These are phyloP conservation scores for Gentiana straminea DNA, from an alignment of 257 asterid species.

Conservation along the genomic window DNA sequence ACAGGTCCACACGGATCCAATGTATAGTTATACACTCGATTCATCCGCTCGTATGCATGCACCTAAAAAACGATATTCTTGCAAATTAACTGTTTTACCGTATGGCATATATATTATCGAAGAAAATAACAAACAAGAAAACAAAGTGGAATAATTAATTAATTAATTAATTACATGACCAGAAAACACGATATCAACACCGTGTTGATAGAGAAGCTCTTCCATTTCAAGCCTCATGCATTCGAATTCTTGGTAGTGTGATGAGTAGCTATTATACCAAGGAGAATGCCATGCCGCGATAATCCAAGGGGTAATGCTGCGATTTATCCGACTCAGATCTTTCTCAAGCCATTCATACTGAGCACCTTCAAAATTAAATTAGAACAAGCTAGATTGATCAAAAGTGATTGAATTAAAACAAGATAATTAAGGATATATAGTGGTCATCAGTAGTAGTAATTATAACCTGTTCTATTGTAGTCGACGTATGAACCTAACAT, in stretches of 20 bases:
- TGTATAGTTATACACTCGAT: slow-evolving; percentile 64
- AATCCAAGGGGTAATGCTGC: slow-evolving; percentile 63
- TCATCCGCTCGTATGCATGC: slow-evolving; percentile 80
- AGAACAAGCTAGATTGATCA: background rate
- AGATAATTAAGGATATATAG: no score
- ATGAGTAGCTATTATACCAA: slow-evolving; percentile 79
- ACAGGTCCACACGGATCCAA: slow-evolving; percentile 77
- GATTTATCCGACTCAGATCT: slow-evolving; percentile 47
- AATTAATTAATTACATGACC: slow-evolving; percentile 58
- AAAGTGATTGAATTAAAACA: background rate
- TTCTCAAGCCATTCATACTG: slow-evolving; percentile 70
- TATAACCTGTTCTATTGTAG: slow-evolving; percentile 55
- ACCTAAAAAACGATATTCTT: slow-evolving; percentile 15
- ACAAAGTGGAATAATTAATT: background rate
- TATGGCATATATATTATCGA: background rate
- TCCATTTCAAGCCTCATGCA: slow-evolving; percentile 93
- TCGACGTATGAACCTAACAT: slow-evolving; percentile 80
- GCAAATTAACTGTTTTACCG: background rate
- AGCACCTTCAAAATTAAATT: slow-evolving; percentile 28
- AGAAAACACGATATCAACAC: slow-evolving; percentile 63
- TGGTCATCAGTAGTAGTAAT: background rate
- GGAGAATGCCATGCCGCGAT: slow-evolving; percentile 88
- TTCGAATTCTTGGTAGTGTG: slow-evolving; percentile 85
- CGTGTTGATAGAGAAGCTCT: slow-evolving; percentile 38
- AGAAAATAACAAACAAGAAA: background rate